These are phyloP conservation scores for Santalum album DNA, from an alignment of 164 flowering plant genomes.

Conservation along the genomic window DNA sequence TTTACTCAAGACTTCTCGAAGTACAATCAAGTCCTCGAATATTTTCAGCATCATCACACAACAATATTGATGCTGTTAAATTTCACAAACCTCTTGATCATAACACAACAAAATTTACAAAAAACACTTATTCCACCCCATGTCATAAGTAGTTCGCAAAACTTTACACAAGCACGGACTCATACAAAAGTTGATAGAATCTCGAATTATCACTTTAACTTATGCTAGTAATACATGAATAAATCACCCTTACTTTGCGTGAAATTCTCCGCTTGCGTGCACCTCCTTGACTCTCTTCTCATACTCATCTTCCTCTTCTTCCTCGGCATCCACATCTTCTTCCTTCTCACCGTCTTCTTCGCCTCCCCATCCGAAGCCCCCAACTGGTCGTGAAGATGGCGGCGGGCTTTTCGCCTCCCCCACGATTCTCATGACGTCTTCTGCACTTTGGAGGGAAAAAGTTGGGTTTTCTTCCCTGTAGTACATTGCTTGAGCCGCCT, in stretches of 20 bases:
- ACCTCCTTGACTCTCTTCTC: constrained; percentile 70
- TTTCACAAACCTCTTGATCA: background rate
- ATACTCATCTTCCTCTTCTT: constrained; percentile 66
- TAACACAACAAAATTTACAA: background rate
- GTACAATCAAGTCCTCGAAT: too few relatives aligned
- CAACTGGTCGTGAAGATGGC: constrained; percentile 49
- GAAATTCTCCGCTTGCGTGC: constrained; percentile 71
- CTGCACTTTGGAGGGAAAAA: constrained; percentile 63
- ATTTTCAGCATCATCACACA: background rate
- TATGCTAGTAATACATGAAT: too few relatives aligned
- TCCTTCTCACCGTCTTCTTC: constrained; percentile 50
- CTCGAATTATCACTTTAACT: too few relatives aligned
- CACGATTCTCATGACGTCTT: constrained; percentile 91
- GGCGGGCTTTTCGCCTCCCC: constrained; percentile 72
- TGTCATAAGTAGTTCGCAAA: background rate
- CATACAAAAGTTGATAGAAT: background rate
- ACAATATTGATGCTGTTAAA: background rate
- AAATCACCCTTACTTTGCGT: constrained; percentile 11
- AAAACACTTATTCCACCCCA: background rate
- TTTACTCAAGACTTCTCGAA: too few relatives aligned
- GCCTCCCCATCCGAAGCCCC: constrained; percentile 63
- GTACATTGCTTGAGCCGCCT: constrained; percentile 59
- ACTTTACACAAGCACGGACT: background rate
- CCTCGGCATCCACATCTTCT: constrained; percentile 15
- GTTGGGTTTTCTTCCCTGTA: constrained; percentile 59